phyloP scores from a whole-genome alignment of 176 grass and related monocot genomes.

The Thinopyrum elongatum region DNA sequence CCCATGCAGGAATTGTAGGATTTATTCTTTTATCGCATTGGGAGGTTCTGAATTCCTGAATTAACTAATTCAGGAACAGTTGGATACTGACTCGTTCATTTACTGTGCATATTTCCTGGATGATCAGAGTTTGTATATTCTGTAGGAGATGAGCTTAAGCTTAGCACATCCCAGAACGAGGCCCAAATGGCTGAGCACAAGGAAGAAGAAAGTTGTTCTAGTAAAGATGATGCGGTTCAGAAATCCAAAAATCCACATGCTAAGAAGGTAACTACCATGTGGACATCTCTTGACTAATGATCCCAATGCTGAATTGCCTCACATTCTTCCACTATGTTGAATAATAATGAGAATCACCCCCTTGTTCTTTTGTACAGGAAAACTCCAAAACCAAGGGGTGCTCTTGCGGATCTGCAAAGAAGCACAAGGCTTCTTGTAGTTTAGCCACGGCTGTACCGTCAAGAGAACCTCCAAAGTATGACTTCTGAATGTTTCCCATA shows the following conservation, averaged over 20 bases:
- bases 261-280: conserved; percentile 41
- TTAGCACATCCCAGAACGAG: conserved; percentile 22
- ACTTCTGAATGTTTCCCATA: background rate
- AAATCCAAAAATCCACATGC: conserved; percentile 13
- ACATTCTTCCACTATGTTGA: background rate
- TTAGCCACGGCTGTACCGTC: conserved; percentile 30
- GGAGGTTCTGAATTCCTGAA: background rate
- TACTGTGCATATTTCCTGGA: conserved; percentile 5
- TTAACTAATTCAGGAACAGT: background rate
- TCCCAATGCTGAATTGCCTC: background rate
- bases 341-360: background rate
- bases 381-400: conserved; percentile 48
- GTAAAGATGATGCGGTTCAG: conserved; percentile 24
- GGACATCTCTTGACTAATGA: background rate
- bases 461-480: conserved; percentile 45
- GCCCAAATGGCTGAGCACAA: background rate
- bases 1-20: background rate
- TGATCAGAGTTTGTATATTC: background rate
- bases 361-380: conserved; percentile 13
- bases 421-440: conserved; percentile 54
- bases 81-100: background rate
- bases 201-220: conserved; percentile 26
- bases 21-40: background rate
- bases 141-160: conserved; percentile 30
- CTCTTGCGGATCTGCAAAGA: conserved; percentile 57